Conservation (phyloP, 768 basidiomycete species). For the Lentinula raphanica region DNA sequence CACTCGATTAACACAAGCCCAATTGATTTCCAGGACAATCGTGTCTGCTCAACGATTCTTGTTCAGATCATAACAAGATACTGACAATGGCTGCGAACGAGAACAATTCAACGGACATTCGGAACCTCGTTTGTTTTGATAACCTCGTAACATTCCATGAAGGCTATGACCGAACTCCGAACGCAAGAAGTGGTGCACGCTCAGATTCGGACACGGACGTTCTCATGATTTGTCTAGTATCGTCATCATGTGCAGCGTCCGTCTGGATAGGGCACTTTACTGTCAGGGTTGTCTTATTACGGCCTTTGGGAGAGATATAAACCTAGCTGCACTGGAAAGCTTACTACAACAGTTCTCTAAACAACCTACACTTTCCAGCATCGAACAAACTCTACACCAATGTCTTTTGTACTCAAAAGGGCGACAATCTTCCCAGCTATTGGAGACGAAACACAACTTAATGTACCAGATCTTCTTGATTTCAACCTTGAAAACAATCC, state of each 20-base stretch:
- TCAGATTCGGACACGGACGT: background rate
- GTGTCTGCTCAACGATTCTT: too few relatives aligned
- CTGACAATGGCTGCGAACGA: too few relatives aligned
- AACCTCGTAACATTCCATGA: too few relatives aligned
- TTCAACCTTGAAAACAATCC: slow-evolving; percentile 33
- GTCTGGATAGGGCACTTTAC: background rate
- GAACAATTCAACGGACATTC: too few relatives aligned
- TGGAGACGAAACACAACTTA: slow-evolving; percentile 10
- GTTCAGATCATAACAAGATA: too few relatives aligned
- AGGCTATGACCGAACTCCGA: background rate
- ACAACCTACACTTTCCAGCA: background rate
- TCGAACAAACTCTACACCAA: background rate
- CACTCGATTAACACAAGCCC: too few relatives aligned
- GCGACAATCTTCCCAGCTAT: background rate
- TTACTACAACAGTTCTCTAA: background rate
- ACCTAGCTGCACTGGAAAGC: background rate
- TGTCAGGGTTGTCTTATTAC: background rate
- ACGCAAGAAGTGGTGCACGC: background rate
- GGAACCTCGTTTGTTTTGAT: too few relatives aligned
- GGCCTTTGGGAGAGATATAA: background rate
- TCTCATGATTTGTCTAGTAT: background rate
- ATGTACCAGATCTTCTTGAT: slow-evolving; percentile 26
- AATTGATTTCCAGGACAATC: too few relatives aligned
- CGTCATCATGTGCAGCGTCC: background rate
- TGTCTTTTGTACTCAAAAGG: background rate